These are phyloP conservation scores for Auriscalpium orientale DNA, from an alignment of 768 basidiomycete genomes.

Conservation along the genomic window DNA sequence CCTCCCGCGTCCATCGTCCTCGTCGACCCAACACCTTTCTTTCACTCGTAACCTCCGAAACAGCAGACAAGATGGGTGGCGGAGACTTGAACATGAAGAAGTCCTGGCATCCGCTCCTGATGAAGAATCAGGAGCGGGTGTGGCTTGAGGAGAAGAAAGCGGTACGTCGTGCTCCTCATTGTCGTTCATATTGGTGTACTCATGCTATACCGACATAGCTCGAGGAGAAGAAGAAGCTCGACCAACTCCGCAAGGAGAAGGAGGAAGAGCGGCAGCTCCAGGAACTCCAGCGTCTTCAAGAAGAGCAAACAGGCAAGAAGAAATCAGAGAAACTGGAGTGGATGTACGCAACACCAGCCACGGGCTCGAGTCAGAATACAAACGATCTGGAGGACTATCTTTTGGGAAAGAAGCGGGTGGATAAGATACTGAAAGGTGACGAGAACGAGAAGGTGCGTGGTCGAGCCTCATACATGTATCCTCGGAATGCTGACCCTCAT, in stretches of 20 bases:
- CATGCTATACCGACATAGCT: slow-evolving; percentile 42
- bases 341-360: slow-evolving; percentile 99
- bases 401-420: slow-evolving; percentile 94
- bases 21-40: slow-evolving; percentile 5
- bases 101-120: slow-evolving; percentile 97
- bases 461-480: slow-evolving; percentile 1
- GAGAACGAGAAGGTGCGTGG: slow-evolving; percentile 77
- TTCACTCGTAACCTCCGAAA: slow-evolving; percentile 3
- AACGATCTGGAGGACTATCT: slow-evolving; percentile 96
- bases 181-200: not conserved
- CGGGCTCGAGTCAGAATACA: slow-evolving; percentile 76
- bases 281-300: slow-evolving; percentile 92
- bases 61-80: slow-evolving; percentile 82
- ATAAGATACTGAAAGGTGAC: slow-evolving; percentile 87
- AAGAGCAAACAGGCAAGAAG: slow-evolving; percentile 93
- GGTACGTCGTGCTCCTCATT: slow-evolving; percentile 36
- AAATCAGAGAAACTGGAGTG: slow-evolving; percentile 92
- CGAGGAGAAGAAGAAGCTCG: slow-evolving; percentile 97
- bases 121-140: slow-evolving; percentile 98
- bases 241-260: slow-evolving; percentile 94
- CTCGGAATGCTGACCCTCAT: slow-evolving; percentile 8
- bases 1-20: not conserved
- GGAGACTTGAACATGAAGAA: slow-evolving; percentile 99
- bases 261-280: slow-evolving; percentile 96
- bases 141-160: slow-evolving; percentile 99